Evolutionary conservation across 2,329 filamentous ascomycete species (phyloP).

Genomic region (Rhynchosporium secalis): DNA sequence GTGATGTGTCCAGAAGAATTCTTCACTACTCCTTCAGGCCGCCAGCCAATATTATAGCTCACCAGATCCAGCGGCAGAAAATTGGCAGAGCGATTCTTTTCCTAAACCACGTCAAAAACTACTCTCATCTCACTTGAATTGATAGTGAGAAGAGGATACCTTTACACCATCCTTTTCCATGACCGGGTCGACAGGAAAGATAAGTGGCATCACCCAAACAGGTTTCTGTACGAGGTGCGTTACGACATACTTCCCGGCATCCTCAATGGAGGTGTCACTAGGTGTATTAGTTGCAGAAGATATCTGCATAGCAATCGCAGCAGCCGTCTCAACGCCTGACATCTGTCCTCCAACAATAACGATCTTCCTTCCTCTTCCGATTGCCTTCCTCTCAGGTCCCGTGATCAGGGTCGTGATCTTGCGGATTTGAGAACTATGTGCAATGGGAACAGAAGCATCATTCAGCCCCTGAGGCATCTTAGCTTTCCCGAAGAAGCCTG

Average conservation of each 20-base stretch:
- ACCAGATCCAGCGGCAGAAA: constrained; percentile 74
- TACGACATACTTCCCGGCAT: constrained; percentile 55
- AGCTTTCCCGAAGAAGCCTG: constrained; percentile 72
- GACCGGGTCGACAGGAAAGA: constrained; percentile 37
- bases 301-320: constrained; percentile 68
- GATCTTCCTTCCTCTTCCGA: constrained; percentile 55
- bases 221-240: constrained; percentile 70
- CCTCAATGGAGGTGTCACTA: constrained; percentile 42
- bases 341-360: constrained; percentile 79
- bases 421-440: constrained; percentile 70
- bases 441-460: constrained; percentile 45
- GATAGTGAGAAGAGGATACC: background rate
- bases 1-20: constrained; percentile 67
- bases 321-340: constrained; percentile 77
- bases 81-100: constrained; percentile 48
- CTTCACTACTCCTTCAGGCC: constrained; percentile 56
- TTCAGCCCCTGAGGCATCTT: constrained; percentile 50
- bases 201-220: constrained; percentile 69
- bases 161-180: constrained; percentile 33
- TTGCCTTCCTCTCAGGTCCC: constrained; percentile 35
- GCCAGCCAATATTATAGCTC: constrained; percentile 67
- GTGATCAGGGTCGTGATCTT: constrained; percentile 52
- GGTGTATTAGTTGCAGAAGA: constrained; percentile 63
- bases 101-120: constrained; percentile 34
- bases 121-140: background rate